phyloP scores from a whole-genome alignment of 164 flowering plant species.

The Chimonanthus salicifolius region DNA sequence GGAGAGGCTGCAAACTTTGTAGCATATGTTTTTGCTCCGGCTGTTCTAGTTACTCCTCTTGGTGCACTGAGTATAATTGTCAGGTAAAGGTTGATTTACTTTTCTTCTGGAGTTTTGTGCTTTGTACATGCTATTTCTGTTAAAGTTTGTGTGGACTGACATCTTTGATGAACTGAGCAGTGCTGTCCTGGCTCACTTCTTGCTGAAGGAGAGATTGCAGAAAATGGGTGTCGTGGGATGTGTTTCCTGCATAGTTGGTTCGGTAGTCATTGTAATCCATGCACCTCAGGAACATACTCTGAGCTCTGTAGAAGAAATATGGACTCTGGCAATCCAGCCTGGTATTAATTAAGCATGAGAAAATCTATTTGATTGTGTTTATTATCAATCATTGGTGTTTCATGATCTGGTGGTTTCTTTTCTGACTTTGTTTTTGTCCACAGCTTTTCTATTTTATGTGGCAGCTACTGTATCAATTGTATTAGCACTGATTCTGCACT shows the following conservation, averaged over 20 bases:
- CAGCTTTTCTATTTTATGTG: slow-evolving; percentile 83
- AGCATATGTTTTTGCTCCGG: slow-evolving; percentile 91
- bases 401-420: background rate
- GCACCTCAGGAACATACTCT: slow-evolving; percentile 88
- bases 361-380: background rate
- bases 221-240: slow-evolving; percentile 81
- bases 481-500: slow-evolving; percentile 60
- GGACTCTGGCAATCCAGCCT: slow-evolving; percentile 83
- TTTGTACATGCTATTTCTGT: background rate
- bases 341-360: slow-evolving; percentile 29
- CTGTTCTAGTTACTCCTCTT: slow-evolving; percentile 90
- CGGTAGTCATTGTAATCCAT: slow-evolving; percentile 85
- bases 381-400: background rate
- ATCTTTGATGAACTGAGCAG: slow-evolving; percentile 31
- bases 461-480: slow-evolving; percentile 54
- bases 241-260: slow-evolving; percentile 83
- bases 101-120: background rate
- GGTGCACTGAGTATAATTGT: slow-evolving; percentile 91
- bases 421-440: slow-evolving; percentile 7
- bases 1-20: slow-evolving; percentile 93
- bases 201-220: slow-evolving; percentile 74
- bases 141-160: background rate
- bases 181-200: slow-evolving; percentile 83
- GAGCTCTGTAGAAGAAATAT: slow-evolving; percentile 74
- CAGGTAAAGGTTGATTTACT: slow-evolving; percentile 37